Evolutionary conservation across 2,329 filamentous ascomycete species (phyloP), one percentile per base, ranked within the genome.

Genomic region (Fusarium setosum): DNA sequence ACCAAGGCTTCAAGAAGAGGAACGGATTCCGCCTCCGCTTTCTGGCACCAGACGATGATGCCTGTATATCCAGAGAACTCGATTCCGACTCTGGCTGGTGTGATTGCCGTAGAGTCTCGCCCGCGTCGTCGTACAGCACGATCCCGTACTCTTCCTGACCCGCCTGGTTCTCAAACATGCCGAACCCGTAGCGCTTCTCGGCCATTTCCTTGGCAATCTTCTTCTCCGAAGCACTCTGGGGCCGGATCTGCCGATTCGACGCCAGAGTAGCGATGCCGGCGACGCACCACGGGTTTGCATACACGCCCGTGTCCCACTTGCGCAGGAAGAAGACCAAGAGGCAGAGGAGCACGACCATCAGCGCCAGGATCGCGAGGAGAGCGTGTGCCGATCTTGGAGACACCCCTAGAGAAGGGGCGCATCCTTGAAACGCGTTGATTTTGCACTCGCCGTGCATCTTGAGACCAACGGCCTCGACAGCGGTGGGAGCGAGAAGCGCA

Each of bases 231-330:
- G 59, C 38, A 7, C 59, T 48, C 17, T 62, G 50, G 1, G 68
- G 70, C 3, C 67, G 69, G n/a, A 71, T 50, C 12, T 71, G 65
- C 38, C 55, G 53, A 23, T 73, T 73, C 2, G 70, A 69, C 6
- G 71, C 70, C 12, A 73, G 26, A 0, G 71, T 73, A 8, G 70
- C 65, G 8, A 71, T 65, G 6, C 71, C 71, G 0, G 69, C 69
- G 4, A 72, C 69, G 38, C 17, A 80, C 77, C 38, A 83, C 47
- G 13, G 77, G 63, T 49, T 81, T 69, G 71, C 63, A 12, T 71
- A 59, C 5, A 73, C 21, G 0, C 71, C 71, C 10, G 71, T 73
- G 2, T 73, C 59, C 26, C 63, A 69, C 4, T 71, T 66, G 15
- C 69, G 52, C 1, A 73, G 26, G 29, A 64, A 73, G 10, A 63